A percentile compares a stretch with the other conserved stretches of the same genome.
phyloP scores from a whole-genome alignment of 2,329 filamentous ascomycete species.

The Hirsutella thompsonii region DNA sequence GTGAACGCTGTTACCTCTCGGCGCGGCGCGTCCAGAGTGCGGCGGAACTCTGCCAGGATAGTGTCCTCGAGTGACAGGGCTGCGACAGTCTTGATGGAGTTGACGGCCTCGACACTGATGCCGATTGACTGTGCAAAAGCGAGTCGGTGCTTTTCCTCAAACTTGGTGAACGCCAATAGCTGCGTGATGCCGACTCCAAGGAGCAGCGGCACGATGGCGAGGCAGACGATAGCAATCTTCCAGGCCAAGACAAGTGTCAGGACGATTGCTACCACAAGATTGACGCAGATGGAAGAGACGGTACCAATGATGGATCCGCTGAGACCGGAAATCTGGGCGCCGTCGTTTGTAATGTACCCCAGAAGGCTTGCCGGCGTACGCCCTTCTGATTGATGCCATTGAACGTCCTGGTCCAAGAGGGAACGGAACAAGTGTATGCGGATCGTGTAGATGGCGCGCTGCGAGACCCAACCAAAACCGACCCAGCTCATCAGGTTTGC shows the following conservation, averaged over 20 bases:
- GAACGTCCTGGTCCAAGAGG: conserved; percentile 47
- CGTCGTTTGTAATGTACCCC: conserved; percentile 52
- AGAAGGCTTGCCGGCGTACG: conserved; percentile 41
- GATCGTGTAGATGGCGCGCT: conserved; percentile 45
- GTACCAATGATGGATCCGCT: conserved; percentile 54
- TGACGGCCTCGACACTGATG: conserved; percentile 48
- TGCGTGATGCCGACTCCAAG: conserved; percentile 53
- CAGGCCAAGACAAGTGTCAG: conserved; percentile 55
- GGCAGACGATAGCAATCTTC: conserved; percentile 56
- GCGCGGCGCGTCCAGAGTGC: conserved; percentile 17
- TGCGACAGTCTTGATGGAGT: conserved; percentile 46
- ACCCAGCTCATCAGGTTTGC: conserved; percentile 40
- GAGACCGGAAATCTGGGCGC: conserved; percentile 46
- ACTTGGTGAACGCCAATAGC: conserved; percentile 41
- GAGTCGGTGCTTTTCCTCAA: conserved; percentile 44
- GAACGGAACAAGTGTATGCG: conserved; percentile 46
- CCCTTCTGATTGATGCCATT: conserved; percentile 52
- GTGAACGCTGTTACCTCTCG: conserved; percentile 24
- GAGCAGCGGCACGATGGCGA: conserved; percentile 51
- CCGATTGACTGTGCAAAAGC: conserved; percentile 47
- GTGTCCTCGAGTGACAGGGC: conserved; percentile 28
- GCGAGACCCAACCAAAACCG: conserved; percentile 29
- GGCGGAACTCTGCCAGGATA: conserved; percentile 21
- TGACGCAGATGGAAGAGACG: conserved; percentile 48
- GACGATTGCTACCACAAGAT: conserved; percentile 50